Percentiles rank a stretch among this genome's conserved stretches.
Evolutionary conservation across 768 basidiomycete genomes (phyloP).

Genomic region (Tricholoma matsutake): DNA sequence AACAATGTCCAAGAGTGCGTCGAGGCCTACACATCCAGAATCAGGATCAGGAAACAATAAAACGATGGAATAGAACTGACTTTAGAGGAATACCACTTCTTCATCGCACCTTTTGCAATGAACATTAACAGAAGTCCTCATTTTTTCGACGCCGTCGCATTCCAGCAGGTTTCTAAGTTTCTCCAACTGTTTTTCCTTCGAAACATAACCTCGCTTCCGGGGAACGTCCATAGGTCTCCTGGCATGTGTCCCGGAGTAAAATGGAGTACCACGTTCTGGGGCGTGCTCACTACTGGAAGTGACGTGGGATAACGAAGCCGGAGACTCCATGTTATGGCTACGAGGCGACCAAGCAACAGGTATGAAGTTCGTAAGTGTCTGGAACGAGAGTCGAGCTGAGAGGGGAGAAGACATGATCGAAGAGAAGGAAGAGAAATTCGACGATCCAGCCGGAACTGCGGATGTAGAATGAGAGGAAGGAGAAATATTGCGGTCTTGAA

Average conservation of each 20-base stretch:
- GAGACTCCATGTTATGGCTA: slow-evolving; percentile 23
- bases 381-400: slow-evolving; percentile 56
- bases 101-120: slow-evolving; percentile 39
- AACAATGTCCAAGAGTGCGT: slow-evolving; percentile 18
- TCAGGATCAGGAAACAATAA: not conserved
- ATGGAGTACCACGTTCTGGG: not conserved
- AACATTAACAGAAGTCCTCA: slow-evolving; percentile 25
- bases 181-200: slow-evolving; percentile 64
- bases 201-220: slow-evolving; percentile 43
- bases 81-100: slow-evolving; percentile 40
- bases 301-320: slow-evolving; percentile 8
- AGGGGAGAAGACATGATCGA: slow-evolving; percentile 51
- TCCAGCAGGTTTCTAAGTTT: slow-evolving; percentile 57
- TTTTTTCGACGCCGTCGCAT: slow-evolving; percentile 30
- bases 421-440: slow-evolving; percentile 39
- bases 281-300: not conserved
- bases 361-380: slow-evolving; percentile 59
- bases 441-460: slow-evolving; percentile 14
- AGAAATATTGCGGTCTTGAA: slow-evolving; percentile 7
- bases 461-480: slow-evolving; percentile 4
- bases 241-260: too few species aligned
- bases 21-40: not conserved
- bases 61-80: slow-evolving; percentile 19
- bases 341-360: slow-evolving; percentile 51
- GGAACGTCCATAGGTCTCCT: slow-evolving; percentile 1